These are phyloP conservation scores for Penicillium atrosanguineum DNA, from an alignment of 495 filamentous ascomycete species.

Conservation along the genomic window DNA sequence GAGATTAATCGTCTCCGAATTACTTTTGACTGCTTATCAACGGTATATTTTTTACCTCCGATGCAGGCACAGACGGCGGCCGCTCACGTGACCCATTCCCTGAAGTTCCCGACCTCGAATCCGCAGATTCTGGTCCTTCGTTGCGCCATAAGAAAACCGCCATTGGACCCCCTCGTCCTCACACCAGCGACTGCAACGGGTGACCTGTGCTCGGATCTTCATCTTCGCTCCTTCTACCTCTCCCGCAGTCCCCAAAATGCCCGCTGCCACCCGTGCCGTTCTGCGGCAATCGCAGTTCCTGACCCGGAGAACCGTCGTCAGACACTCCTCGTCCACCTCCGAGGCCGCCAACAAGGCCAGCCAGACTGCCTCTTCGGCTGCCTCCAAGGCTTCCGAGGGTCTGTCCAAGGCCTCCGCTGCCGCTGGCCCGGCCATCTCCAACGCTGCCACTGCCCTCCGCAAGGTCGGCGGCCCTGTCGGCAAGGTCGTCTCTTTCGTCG, in stretches of 20 bases:
- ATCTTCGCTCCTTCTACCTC: slow-evolving; percentile 26
- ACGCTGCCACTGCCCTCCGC: slow-evolving; percentile 66
- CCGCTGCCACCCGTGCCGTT: slow-evolving; percentile 55
- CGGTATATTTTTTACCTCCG: neutral
- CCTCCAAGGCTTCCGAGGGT: slow-evolving; percentile 79
- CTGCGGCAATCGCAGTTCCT: slow-evolving; percentile 61
- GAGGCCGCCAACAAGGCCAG: slow-evolving; percentile 71
- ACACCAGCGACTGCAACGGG: slow-evolving; percentile 31
- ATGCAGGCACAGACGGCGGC: neutral
- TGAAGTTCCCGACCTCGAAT: slow-evolving; percentile 47
- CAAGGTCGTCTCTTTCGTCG: slow-evolving; percentile 71
- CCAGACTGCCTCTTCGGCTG: slow-evolving; percentile 59
- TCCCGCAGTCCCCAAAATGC: slow-evolving; percentile 41
- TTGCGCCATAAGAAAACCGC: slow-evolving; percentile 40
- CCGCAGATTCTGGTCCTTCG: slow-evolving; percentile 43
- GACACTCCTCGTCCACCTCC: slow-evolving; percentile 63
- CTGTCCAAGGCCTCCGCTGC: slow-evolving; percentile 78
- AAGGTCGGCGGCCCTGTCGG: slow-evolving; percentile 85
- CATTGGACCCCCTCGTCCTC: slow-evolving; percentile 41
- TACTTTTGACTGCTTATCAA: neutral
- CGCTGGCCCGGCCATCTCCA: slow-evolving; percentile 72
- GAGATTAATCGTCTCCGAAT: neutral
- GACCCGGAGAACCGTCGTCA: slow-evolving; percentile 53
- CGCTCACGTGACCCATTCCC: slow-evolving; percentile 34
- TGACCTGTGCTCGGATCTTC: slow-evolving; percentile 26